Conservation (phyloP, 306 rosid species). For the Adenanthera pavonina region DNA sequence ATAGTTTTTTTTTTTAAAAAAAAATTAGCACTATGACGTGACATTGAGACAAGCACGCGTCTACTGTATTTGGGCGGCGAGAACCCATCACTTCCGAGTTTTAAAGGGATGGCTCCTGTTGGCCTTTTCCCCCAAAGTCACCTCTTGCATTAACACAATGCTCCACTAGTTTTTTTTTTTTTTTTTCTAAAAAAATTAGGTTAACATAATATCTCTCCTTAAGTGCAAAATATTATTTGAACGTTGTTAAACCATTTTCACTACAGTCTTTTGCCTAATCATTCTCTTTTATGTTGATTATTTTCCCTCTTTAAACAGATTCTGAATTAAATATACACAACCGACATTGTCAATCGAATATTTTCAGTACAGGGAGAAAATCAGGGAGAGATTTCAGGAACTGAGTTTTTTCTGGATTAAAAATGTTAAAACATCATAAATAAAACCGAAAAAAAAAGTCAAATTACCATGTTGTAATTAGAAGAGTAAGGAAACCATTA, state of each 20-base stretch:
- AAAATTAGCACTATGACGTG: neutral
- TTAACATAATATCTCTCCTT: too few relatives aligned
- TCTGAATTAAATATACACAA: neutral
- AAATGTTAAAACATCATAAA: neutral
- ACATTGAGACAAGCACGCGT: neutral
- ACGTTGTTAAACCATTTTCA: too few relatives aligned
- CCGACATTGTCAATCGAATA: neutral
- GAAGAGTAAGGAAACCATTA: slow-evolving; percentile 14
- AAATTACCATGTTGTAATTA: neutral
- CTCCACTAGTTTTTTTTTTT: neutral
- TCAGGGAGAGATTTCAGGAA: slow-evolving; percentile 10
- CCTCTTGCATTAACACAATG: neutral
- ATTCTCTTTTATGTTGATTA: too few relatives aligned
- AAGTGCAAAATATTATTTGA: too few relatives aligned
- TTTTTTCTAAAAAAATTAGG: neutral
- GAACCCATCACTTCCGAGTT: neutral
- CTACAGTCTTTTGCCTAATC: too few relatives aligned
- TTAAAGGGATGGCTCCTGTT: neutral
- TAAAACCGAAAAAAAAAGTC: neutral
- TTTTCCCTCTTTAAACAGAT: neutral
- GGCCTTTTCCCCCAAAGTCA: neutral
- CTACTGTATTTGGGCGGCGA: neutral
- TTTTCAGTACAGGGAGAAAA: neutral
- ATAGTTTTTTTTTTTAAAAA: neutral
- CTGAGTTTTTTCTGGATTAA: neutral